A percentile compares a stretch with the other conserved stretches of the same genome.
phyloP scores from a whole-genome alignment of 2,329 filamentous ascomycete genomes.

The Ophiostoma tasmaniense region DNA sequence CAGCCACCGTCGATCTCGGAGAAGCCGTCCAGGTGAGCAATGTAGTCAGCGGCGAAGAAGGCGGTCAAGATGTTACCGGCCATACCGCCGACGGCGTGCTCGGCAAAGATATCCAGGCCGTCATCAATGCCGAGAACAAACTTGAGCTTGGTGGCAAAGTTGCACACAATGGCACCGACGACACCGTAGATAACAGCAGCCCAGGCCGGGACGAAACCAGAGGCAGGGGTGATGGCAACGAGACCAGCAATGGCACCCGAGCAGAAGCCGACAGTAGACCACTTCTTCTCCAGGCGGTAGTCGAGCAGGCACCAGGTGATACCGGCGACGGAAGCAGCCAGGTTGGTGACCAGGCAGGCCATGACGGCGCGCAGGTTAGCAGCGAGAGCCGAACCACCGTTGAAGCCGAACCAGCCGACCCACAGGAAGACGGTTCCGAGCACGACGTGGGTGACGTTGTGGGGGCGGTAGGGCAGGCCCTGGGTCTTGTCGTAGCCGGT shows the following conservation, averaged over 20 bases:
- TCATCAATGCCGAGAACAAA: constrained; percentile 75
- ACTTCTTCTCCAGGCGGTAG: constrained; percentile 81
- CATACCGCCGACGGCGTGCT: constrained; percentile 69
- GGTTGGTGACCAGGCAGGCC: constrained; percentile 78
- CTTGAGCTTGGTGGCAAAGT: constrained; percentile 87
- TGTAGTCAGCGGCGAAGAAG: constrained; percentile 78
- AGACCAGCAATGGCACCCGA: constrained; percentile 81
- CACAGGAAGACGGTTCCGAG: constrained; percentile 89
- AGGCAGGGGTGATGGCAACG: constrained; percentile 81
- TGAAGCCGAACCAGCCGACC: constrained; percentile 96
- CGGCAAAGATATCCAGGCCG: constrained; percentile 80
- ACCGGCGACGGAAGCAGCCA: constrained; percentile 74
- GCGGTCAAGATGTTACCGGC: constrained; percentile 72
- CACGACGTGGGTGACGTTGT: constrained; percentile 88
- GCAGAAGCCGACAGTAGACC: constrained; percentile 89
- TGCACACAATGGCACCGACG: constrained; percentile 67
- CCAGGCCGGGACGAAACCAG: constrained; percentile 77
- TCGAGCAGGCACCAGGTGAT: constrained; percentile 86
- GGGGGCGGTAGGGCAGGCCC: constrained; percentile 82
- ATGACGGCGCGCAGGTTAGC: constrained; percentile 80
- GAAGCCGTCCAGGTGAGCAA: constrained; percentile 68
- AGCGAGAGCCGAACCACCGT: constrained; percentile 71
- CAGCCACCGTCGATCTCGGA: constrained; percentile 65
- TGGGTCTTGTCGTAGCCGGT: constrained; percentile 70
- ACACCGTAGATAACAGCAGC: constrained; percentile 71